A percentile compares a stretch with the other conserved stretches of the same genome.
Evolutionary conservation across 2,329 filamentous ascomycete genomes (phyloP).

Genomic region (Cladosporium sp.): DNA sequence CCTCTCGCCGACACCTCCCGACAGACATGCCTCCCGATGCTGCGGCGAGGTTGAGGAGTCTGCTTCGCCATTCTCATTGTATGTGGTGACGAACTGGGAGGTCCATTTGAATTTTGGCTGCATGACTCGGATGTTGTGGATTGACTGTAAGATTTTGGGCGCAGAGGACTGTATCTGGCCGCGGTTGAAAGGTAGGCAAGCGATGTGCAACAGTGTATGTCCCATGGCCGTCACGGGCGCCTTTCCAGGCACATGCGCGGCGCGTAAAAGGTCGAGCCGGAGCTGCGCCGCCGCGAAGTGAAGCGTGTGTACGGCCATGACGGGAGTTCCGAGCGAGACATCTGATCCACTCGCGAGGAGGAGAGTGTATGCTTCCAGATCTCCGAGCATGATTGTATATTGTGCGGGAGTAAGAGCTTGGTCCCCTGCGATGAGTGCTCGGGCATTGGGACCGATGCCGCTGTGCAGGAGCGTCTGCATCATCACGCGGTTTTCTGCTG

Average conservation of each 20-base stretch:
- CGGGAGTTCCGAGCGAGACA: neutral
- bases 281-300: constrained; percentile 17
- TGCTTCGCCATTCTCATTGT: neutral
- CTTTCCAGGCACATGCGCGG: neutral
- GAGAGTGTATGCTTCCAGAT: neutral
- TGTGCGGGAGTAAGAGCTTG: constrained; percentile 18
- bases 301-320: constrained; percentile 3
- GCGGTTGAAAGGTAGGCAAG: neutral
- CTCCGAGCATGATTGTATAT: constrained; percentile 11
- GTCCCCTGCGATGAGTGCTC: constrained; percentile 9
- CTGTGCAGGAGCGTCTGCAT: neutral
- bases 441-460: constrained; percentile 13
- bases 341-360: neutral
- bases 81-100: neutral
- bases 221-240: neutral
- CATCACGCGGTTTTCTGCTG: neutral
- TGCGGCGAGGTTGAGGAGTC: too few relatives aligned
- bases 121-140: neutral
- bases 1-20: too few relatives aligned
- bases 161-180: neutral
- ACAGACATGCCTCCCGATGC: too few relatives aligned
- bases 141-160: neutral
- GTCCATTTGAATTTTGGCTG: neutral
- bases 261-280: neutral
- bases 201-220: neutral